A percentile compares a stretch with the other conserved stretches of the same genome.
These are phyloP conservation scores for Catenaria anguillulae DNA, from an alignment of 371 early-diverging fungal species.

Conservation along the genomic window DNA sequence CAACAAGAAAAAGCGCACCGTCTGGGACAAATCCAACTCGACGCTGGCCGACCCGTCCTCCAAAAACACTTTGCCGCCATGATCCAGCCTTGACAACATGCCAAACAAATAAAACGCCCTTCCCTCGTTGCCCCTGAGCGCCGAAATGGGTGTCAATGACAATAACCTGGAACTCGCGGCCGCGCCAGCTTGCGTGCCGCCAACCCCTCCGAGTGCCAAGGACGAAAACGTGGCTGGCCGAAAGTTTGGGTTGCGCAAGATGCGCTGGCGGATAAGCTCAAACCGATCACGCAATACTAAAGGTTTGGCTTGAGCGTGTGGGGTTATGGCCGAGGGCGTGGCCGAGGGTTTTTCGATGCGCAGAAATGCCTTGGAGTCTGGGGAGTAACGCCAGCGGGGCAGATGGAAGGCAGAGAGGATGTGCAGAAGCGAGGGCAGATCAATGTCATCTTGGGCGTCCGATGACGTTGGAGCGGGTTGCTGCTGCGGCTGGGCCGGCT, in stretches of 20 bases:
- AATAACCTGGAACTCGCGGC: no score
- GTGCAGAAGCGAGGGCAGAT: conserved; percentile 43
- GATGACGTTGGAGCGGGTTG: conserved; percentile 17
- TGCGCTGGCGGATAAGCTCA: conserved; percentile 55
- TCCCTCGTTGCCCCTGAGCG: conserved; percentile 57
- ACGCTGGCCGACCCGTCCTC: conserved; percentile 68
- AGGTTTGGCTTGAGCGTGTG: conserved; percentile 47
- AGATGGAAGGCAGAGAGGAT: conserved; percentile 58
- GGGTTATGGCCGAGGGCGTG: conserved; percentile 28
- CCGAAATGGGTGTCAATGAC: conserved; percentile 54
- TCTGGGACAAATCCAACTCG: conserved; percentile 39
- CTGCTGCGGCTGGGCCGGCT: no score
- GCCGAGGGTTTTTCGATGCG: neutral
- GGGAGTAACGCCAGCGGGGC: conserved; percentile 49
- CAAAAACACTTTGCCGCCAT: conserved; percentile 58
- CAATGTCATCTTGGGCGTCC: conserved; percentile 13
- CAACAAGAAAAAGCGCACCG: neutral
- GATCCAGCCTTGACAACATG: conserved; percentile 64
- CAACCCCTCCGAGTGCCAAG: no score
- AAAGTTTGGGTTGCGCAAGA: conserved; percentile 67
- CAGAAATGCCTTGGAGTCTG: conserved; percentile 43
- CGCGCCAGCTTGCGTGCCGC: no score
- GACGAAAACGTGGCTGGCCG: conserved; percentile 40
- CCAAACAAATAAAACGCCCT: conserved; percentile 64
- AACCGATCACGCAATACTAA: conserved; percentile 55